Evolutionary conservation across 2,329 filamentous ascomycete species (phyloP).

Genomic region (Ceratocystis harringtonii): DNA sequence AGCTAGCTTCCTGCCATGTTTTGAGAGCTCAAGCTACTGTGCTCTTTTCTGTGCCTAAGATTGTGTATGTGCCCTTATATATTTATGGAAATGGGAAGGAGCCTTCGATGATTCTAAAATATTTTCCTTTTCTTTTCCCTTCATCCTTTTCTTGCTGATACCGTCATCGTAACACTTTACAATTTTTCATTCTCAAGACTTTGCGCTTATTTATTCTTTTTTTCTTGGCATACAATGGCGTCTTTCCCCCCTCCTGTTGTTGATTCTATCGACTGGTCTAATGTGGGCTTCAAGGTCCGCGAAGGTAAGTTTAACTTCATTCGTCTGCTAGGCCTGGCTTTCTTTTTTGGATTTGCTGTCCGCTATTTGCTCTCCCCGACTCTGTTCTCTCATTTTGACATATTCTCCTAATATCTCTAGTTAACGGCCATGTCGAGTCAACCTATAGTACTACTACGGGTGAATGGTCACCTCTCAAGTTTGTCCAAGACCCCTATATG

Average conservation of each 20-base stretch:
- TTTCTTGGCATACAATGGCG: slow-evolving; percentile 18
- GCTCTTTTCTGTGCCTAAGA: background rate
- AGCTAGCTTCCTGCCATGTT: background rate
- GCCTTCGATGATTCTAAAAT: background rate
- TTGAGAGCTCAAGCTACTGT: background rate
- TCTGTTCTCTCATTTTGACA: background rate
- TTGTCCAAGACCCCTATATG: slow-evolving; percentile 71
- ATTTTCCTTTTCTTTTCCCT: background rate
- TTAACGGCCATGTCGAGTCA: slow-evolving; percentile 88
- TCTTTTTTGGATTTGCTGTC: background rate
- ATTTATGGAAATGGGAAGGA: background rate
- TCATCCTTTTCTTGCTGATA: background rate
- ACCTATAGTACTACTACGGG: slow-evolving; percentile 61
- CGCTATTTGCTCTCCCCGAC: background rate
- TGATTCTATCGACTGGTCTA: slow-evolving; percentile 79
- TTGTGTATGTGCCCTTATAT: background rate
- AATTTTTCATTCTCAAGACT: too few species aligned
- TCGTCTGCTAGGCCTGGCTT: background rate
- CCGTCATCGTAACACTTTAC: too few species aligned
- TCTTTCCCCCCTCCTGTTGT: slow-evolving; percentile 63
- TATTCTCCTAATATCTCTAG: slow-evolving; percentile 29
- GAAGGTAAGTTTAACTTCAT: slow-evolving; percentile 46
- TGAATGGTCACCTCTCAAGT: slow-evolving; percentile 62
- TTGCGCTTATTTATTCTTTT: background rate
- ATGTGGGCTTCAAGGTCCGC: slow-evolving; percentile 82